A percentile compares a stretch with the other conserved stretches of the same genome.
Evolutionary conservation across 306 rosid species (phyloP).

Genomic region (Lathyrus tuberosus): DNA sequence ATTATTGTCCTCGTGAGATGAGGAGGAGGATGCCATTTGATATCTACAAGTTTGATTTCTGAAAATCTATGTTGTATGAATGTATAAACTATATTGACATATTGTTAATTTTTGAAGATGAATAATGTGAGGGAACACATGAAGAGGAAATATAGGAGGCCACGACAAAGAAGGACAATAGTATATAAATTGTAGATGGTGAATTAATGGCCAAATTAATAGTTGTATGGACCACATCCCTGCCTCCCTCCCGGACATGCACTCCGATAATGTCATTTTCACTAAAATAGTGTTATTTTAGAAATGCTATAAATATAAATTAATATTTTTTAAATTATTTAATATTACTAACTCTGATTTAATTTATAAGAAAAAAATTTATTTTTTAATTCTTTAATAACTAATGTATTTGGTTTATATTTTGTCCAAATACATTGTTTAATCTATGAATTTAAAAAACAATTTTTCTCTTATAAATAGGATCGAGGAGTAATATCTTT

Average conservation of each 20-base stretch:
- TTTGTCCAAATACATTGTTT: too few relatives aligned
- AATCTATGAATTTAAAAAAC: too few relatives aligned
- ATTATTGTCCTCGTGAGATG: conserved; percentile 31
- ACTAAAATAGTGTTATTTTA: not conserved
- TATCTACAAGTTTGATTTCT: not conserved
- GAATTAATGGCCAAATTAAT: conserved; percentile 12
- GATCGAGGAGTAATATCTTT: too few relatives aligned
- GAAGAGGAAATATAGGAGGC: conserved; percentile 2
- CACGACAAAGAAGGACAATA: not conserved
- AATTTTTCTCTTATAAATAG: too few relatives aligned
- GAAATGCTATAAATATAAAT: too few relatives aligned
- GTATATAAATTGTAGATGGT: not conserved
- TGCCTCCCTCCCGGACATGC: not conserved
- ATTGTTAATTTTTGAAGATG: not conserved
- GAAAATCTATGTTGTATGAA: not conserved
- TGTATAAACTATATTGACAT: not conserved
- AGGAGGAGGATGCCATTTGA: conserved; percentile 16
- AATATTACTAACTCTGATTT: too few relatives aligned
- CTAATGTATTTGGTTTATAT: too few relatives aligned
- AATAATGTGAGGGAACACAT: not conserved
- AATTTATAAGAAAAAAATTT: too few relatives aligned
- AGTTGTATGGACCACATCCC: not conserved
- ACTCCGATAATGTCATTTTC: conserved; percentile 4
- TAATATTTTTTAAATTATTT: too few relatives aligned
- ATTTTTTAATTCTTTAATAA: too few relatives aligned